Evolutionary conservation across 257 asterid species (phyloP).

Genomic region (Ocimum tenuiflorum): DNA sequence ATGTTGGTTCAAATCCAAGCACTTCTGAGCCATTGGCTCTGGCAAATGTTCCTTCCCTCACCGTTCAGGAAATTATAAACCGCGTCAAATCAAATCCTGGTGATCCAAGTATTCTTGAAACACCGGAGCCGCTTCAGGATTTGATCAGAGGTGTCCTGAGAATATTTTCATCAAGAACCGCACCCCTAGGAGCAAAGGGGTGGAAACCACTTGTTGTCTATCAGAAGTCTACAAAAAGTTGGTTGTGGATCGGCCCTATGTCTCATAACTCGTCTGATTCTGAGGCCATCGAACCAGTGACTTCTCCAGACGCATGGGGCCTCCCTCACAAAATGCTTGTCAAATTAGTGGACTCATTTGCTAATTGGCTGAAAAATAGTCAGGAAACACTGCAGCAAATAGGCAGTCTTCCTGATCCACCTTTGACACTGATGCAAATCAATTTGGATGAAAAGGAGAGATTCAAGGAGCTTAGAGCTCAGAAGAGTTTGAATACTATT

Average conservation of each 20-base stretch:
- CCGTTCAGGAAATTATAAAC: conserved; percentile 74
- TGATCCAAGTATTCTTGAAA: conserved; percentile 90
- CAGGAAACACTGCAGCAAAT: conserved; percentile 96
- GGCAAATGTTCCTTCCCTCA: conserved; percentile 53
- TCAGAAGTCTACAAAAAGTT: conserved; percentile 67
- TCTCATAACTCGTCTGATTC: conserved; percentile 40
- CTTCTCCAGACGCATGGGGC: conserved; percentile 93
- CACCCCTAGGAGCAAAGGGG: conserved; percentile 97
- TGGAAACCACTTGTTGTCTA: conserved; percentile 91
- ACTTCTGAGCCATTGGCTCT: conserved; percentile 40
- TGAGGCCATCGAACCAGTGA: conserved; percentile 69
- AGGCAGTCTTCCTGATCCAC: conserved; percentile 94
- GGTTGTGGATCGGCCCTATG: conserved; percentile 94
- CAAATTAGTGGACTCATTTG: conserved; percentile 87
- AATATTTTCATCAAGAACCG: conserved; percentile 80
- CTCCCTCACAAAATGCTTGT: conserved; percentile 95
- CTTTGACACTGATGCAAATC: conserved; percentile 60
- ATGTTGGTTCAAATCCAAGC: conserved; percentile 35
- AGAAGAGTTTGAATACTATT: conserved; percentile 90
- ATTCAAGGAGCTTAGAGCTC: conserved; percentile 96
- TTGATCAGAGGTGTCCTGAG: conserved; percentile 90
- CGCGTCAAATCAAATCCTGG: conserved; percentile 88
- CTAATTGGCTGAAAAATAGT: conserved; percentile 96
- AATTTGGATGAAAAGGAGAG: conserved; percentile 88
- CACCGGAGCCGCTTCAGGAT: conserved; percentile 98